A percentile compares a stretch with the other conserved stretches of the same genome.
Conservation (phyloP, 2,329 filamentous ascomycete genomes). For the Penicillium decumbens region DNA sequence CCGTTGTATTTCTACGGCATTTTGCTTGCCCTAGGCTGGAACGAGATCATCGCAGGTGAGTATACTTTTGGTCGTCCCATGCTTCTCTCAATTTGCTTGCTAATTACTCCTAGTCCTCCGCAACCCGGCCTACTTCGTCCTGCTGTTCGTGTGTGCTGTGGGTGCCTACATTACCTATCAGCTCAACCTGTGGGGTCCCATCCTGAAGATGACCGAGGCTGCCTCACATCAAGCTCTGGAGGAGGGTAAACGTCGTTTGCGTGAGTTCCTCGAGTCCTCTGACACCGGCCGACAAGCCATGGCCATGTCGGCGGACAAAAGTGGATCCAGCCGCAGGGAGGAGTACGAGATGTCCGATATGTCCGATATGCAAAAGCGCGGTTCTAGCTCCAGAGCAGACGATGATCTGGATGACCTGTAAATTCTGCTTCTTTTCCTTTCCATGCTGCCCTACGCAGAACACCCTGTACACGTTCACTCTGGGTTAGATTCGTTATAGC, state of each 20-base stretch:
- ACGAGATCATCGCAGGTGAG: slow-evolving; percentile 91
- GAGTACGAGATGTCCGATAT: slow-evolving; percentile 59
- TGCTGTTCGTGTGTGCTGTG: slow-evolving; percentile 70
- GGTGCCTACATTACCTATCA: slow-evolving; percentile 87
- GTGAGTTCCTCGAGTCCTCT: slow-evolving; percentile 84
- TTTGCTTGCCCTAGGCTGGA: slow-evolving; percentile 91
- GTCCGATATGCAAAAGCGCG: slow-evolving; percentile 33
- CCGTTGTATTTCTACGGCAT: slow-evolving; percentile 92
- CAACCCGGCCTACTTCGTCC: slow-evolving; percentile 88
- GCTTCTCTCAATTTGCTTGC: neutral
- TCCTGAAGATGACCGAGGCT: slow-evolving; percentile 90
- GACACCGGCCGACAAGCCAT: slow-evolving; percentile 80
- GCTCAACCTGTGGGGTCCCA: slow-evolving; percentile 91
- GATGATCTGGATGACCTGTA: slow-evolving; percentile 38
- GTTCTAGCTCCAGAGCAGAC: slow-evolving; percentile 18
- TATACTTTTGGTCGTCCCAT: slow-evolving; percentile 17
- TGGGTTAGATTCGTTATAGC: slow-evolving; percentile 13
- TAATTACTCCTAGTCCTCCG: slow-evolving; percentile 65
- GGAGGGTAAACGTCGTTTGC: slow-evolving; percentile 83
- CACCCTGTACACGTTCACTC: slow-evolving; percentile 14
- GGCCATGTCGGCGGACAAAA: slow-evolving; percentile 58
- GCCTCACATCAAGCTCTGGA: slow-evolving; percentile 81
- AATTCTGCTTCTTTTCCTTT: slow-evolving; percentile 12
- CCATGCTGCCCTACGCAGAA: neutral
- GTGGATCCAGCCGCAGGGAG: slow-evolving; percentile 40